Evolutionary conservation across 2,329 filamentous ascomycete genomes (phyloP).

Genomic region (Trichoderma harzianum): DNA sequence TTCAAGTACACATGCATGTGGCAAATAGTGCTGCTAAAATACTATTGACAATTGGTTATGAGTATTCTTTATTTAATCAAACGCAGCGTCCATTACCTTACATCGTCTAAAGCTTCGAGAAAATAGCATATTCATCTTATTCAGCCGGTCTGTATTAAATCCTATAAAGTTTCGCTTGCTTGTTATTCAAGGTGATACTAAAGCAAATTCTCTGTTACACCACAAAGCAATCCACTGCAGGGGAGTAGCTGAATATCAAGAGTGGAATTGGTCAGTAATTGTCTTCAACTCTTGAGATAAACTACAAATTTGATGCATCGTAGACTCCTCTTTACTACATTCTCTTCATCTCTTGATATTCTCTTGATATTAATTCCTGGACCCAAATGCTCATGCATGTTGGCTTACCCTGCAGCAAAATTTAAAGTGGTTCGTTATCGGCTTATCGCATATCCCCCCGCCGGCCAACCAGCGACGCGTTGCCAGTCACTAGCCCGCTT

Average conservation of each 20-base stretch:
- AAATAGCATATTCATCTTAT: background rate
- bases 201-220: background rate
- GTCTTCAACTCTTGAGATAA: too few species aligned
- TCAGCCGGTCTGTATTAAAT: too few species aligned
- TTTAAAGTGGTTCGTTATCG: background rate
- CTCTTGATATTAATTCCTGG: background rate
- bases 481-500: constrained; percentile 17
- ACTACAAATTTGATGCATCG: background rate
- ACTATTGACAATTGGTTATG: background rate
- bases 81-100: background rate
- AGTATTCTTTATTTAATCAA: background rate
- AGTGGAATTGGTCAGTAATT: too few species aligned
- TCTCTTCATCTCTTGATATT: background rate
- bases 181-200: background rate
- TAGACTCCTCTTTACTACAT: background rate
- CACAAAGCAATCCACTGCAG: background rate
- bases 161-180: background rate
- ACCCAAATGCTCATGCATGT: background rate
- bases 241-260: background rate
- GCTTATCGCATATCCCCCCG: background rate
- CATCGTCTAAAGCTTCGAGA: background rate
- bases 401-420: background rate
- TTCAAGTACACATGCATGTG: background rate
- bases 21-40: background rate
- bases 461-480: constrained; percentile 15